Evolutionary conservation across 441 rosid genomes (phyloP).

Genomic region (Pelargonium citronellum): DNA sequence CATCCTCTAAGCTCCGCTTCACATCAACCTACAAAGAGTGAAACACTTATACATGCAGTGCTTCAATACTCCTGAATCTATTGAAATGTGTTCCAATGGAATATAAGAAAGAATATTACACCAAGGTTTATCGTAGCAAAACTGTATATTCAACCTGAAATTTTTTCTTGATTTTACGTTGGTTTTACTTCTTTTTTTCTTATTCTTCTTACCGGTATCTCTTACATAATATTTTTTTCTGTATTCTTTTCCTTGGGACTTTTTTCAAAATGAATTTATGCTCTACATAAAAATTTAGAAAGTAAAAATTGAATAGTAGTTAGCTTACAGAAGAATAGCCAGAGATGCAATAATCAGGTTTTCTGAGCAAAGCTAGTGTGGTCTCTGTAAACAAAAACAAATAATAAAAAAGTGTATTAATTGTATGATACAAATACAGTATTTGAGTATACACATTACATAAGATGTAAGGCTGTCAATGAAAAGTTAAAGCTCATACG

Average conservation of each 20-base stretch:
- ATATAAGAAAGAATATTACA: conserved; percentile 6
- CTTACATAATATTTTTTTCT: background rate
- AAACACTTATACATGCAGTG: background rate
- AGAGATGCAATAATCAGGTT: conserved; percentile 92
- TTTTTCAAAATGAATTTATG: background rate
- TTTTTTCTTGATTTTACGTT: background rate
- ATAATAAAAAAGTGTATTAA: background rate
- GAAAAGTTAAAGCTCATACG: background rate
- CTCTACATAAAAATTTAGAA: background rate
- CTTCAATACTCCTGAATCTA: background rate
- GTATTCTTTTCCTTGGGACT: background rate
- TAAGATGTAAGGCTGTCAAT: background rate
- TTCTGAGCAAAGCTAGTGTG: conserved; percentile 71
- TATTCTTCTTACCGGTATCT: background rate
- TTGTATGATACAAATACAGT: background rate
- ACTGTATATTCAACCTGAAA: background rate
- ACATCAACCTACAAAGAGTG: conserved; percentile 51
- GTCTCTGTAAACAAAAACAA: conserved; percentile 55
- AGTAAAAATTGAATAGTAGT: conserved; percentile 1
- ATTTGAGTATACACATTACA: background rate
- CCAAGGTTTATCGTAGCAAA: background rate
- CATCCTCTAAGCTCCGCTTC: conserved; percentile 63
- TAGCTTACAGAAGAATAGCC: conserved; percentile 78
- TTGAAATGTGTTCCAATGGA: background rate
- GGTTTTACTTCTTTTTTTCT: background rate